These are phyloP conservation scores for Pneumocystis oryctolagi DNA, from an alignment of 1,139 yeast genomes.

Conservation along the genomic window DNA sequence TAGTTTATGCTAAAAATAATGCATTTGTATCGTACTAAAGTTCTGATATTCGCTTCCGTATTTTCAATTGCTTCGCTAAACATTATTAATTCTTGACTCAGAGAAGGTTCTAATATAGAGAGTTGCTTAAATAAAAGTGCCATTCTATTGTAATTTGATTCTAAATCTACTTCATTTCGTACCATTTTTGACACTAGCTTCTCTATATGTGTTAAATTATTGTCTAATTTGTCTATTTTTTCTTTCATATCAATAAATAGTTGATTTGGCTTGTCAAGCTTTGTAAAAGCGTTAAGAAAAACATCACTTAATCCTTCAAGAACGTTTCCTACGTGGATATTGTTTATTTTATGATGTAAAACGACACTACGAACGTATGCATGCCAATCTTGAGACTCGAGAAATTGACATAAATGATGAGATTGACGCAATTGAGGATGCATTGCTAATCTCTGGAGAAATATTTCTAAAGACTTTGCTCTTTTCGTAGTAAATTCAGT, in stretches of 20 bases:
- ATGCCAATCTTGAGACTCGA: slow-evolving; percentile 74
- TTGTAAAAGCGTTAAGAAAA: slow-evolving; percentile 79
- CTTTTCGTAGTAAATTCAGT: slow-evolving; percentile 68
- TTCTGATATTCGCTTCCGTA: slow-evolving; percentile 28
- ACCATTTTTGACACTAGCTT: slow-evolving; percentile 59
- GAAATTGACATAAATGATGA: slow-evolving; percentile 55
- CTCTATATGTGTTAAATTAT: slow-evolving; percentile 64
- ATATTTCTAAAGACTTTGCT: slow-evolving; percentile 68
- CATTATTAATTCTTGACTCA: slow-evolving; percentile 37
- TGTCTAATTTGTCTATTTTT: slow-evolving; percentile 68
- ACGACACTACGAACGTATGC: slow-evolving; percentile 50
- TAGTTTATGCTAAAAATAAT: not conserved
- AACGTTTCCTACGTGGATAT: slow-evolving; percentile 22
- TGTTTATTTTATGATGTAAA: slow-evolving; percentile 13
- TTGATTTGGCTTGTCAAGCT: slow-evolving; percentile 56
- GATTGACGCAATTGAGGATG: slow-evolving; percentile 64
- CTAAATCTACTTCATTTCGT: slow-evolving; percentile 56
- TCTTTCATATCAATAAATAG: slow-evolving; percentile 77
- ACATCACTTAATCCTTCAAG: slow-evolving; percentile 67
- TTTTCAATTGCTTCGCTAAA: slow-evolving; percentile 41
- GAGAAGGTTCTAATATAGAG: slow-evolving; percentile 37
- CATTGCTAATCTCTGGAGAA: slow-evolving; percentile 51
- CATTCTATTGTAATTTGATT: slow-evolving; percentile 58
- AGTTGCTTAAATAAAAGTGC: slow-evolving; percentile 55
- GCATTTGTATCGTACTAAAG: slow-evolving; percentile 26